These are phyloP conservation scores for Ceratobasidium sp. DNA, from an alignment of 1,284 basidiomycete species.

Conservation along the genomic window DNA sequence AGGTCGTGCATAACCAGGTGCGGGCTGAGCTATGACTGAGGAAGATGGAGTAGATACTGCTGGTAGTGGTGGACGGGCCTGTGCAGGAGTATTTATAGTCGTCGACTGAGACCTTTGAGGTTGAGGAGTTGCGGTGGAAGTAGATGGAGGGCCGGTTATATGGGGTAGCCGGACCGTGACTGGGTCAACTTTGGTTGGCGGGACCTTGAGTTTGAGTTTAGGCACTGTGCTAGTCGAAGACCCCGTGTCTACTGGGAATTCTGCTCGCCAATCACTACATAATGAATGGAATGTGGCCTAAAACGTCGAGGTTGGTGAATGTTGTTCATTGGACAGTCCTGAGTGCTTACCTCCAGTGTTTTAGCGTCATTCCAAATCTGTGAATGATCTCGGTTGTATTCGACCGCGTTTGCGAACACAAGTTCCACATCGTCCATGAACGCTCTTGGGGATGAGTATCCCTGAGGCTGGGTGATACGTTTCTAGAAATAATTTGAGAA, in stretches of 20 bases:
- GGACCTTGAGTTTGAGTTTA: conserved; percentile 44
- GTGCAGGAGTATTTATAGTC: not conserved
- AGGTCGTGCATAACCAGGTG: conserved; percentile 30
- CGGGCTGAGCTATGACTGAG: conserved; percentile 21
- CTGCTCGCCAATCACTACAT: conserved; percentile 43
- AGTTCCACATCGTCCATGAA: conserved; percentile 91
- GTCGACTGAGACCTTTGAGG: conserved; percentile 23
- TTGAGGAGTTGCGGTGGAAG: conserved; percentile 8
- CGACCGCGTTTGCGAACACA: conserved; percentile 91
- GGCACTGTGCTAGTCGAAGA: conserved; percentile 25
- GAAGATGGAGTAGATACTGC: conserved; percentile 15
- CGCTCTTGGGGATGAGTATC: conserved; percentile 73
- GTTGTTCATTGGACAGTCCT: too few species aligned
- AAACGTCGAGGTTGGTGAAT: not conserved
- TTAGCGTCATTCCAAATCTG: conserved; percentile 82
- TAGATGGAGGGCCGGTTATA: not conserved
- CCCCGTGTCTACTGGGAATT: conserved; percentile 13
- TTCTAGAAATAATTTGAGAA: conserved; percentile 65
- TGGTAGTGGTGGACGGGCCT: not conserved
- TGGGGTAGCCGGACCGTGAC: conserved; percentile 26
- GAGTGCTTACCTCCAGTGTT: conserved; percentile 68
- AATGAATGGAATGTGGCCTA: conserved; percentile 31
- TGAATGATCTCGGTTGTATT: conserved; percentile 83
- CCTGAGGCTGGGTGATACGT: conserved; percentile 74
- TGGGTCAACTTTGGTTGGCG: conserved; percentile 29